phyloP scores from a whole-genome alignment of 202 grass and related monocot genomes.

The Setaria italica region DNA sequence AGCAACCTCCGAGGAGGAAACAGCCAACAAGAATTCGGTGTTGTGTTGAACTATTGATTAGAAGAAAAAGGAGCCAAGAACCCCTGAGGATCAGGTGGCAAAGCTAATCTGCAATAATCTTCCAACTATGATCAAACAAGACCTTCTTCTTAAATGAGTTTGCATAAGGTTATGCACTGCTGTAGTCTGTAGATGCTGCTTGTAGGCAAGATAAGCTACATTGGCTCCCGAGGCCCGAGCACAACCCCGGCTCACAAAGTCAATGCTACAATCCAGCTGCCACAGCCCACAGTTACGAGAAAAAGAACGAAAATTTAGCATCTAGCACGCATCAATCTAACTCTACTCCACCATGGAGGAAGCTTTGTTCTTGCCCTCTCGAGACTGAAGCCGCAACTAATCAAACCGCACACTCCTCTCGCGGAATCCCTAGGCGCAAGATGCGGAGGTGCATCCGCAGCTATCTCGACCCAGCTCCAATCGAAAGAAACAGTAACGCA shows the following conservation, averaged over 20 bases:
- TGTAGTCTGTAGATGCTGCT: not conserved
- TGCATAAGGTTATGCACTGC: not conserved
- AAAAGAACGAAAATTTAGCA: not conserved
- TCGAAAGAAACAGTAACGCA: not conserved
- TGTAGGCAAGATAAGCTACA: not conserved
- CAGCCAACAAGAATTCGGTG: not conserved
- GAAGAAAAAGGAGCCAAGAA: not conserved
- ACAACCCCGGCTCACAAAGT: not conserved
- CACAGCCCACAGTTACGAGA: not conserved
- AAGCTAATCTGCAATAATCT: slow-evolving; percentile 4
- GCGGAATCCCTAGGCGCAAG: not conserved
- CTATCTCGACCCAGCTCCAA: not conserved
- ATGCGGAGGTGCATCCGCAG: not conserved
- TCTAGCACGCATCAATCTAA: not conserved
- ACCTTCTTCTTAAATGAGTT: not conserved
- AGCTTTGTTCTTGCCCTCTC: slow-evolving; percentile 3
- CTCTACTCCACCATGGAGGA: not conserved
- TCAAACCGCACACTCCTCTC: not conserved
- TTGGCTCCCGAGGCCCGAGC: not conserved
- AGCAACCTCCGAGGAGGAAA: slow-evolving; percentile 8
- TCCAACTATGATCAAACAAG: not conserved
- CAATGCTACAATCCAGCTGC: not conserved
- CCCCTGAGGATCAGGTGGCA: not conserved
- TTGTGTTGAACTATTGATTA: not conserved
- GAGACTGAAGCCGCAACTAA: not conserved